Evolutionary conservation across 2,329 filamentous ascomycete species (phyloP), one percentile per base, ranked within the genome.

Genomic region (Acrocalymma vagum): DNA sequence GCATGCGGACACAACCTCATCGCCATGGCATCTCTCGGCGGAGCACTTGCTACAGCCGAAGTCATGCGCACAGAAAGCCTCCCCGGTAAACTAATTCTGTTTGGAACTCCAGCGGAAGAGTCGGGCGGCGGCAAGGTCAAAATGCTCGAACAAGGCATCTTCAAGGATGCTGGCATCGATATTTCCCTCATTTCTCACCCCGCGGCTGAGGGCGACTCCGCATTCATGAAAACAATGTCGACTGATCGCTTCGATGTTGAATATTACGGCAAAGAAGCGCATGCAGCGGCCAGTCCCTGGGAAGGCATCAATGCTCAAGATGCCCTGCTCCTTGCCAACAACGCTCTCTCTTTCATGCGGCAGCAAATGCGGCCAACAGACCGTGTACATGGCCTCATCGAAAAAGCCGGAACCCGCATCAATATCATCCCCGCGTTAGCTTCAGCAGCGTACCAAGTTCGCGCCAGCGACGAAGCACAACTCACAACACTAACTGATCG

Each of bases 211-310:
- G 48, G 62, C 4, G 74, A 80, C 41, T 70, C 68, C 9, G 75
- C 78, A 0, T 66, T 81, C 4, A 75, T 80, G 42, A 71, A 75
- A 2, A 83, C 80, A 1, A 74, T 77, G 25, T 41, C 29, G 25
- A 44, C 37, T 18, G 40, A 42, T 42, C 50, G 50, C 22, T 28
- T 53, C 2, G 47, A 53, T 24, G 30, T 53, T 9, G 32, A 40
- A 9, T 53, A 53, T 28, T 32, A 38, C 21, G 50, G 50, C 24
- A 38, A 34, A 10, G 33, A 45, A 26, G 47, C 50, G 4, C 50
- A 53, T 25, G 69, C 69, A 3, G 67, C 69, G 8, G 68, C 66
- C 3, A 41, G 51, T 6, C 66, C 65, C 0, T 70, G 61, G 56
- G 45, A 58, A 28, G 59, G 60, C n/a, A 51, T 52, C 24, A 56